A percentile compares a stretch with the other conserved stretches of the same genome.
These are phyloP conservation scores for Lentinula novae-zelandiae DNA, from an alignment of 1,284 basidiomycete genomes.

Conservation along the genomic window DNA sequence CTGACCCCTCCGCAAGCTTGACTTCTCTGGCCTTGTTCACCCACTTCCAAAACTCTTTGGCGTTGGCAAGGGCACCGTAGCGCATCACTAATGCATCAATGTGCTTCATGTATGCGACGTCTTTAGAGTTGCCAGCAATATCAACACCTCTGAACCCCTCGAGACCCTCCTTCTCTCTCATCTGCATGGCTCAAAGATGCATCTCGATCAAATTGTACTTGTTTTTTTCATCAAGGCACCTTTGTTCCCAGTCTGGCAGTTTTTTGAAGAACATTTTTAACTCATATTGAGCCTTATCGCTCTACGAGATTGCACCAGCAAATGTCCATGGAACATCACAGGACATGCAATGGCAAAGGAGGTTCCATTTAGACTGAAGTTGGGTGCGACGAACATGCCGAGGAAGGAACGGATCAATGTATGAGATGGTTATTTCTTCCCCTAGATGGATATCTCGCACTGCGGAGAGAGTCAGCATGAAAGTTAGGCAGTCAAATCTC, in stretches of 20 bases:
- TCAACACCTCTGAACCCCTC: constrained; percentile 9
- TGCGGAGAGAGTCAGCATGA: constrained; percentile 34
- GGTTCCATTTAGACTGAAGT: constrained; percentile 29
- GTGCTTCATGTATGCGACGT: constrained; percentile 26
- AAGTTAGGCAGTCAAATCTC: constrained; percentile 32
- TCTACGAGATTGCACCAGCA: constrained; percentile 17
- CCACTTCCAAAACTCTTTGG: constrained; percentile 32
- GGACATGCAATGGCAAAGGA: constrained; percentile 33
- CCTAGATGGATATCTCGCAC: constrained; percentile 32
- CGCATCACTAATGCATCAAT: constrained; percentile 38
- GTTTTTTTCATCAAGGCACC: constrained; percentile 29
- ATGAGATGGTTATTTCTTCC: constrained; percentile 42
- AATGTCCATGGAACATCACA: constrained; percentile 25
- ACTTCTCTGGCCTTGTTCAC: constrained; percentile 23
- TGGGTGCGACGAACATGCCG: constrained; percentile 23
- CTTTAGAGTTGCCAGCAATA: not conserved
- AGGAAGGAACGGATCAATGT: constrained; percentile 26
- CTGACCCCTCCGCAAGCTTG: constrained; percentile 18
- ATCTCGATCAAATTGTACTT: constrained; percentile 24
- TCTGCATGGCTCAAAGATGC: constrained; percentile 28
- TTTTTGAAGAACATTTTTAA: constrained; percentile 22
- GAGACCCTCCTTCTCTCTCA: constrained; percentile 23
- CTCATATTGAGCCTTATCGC: constrained; percentile 26
- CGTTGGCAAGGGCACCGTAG: constrained; percentile 36
- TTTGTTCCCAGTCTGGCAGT: constrained; percentile 31